Percentiles rank a stretch among this genome's conserved stretches.
These are phyloP conservation scores for Linnemannia hyalina DNA, from an alignment of 192 early-diverging fungal species.

Conservation along the genomic window DNA sequence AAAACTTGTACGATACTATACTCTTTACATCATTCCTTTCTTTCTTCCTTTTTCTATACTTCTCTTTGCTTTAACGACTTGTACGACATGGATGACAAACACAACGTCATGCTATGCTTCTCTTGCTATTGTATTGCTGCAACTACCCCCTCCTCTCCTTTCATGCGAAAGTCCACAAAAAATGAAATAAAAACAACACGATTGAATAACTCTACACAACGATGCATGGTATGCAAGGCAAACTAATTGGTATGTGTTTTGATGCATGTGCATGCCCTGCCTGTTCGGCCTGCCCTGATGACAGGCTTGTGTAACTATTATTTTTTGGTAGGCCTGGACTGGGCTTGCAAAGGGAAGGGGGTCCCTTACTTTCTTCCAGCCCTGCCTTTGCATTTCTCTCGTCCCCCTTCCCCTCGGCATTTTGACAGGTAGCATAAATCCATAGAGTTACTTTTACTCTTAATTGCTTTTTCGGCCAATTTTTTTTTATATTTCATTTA, in stretches of 20 bases:
- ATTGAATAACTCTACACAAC: not conserved
- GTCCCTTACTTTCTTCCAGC: not conserved
- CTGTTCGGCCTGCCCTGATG: too few species aligned
- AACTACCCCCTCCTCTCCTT: not conserved
- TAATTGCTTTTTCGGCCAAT: too few species aligned
- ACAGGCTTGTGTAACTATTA: too few species aligned
- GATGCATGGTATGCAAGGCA: not conserved
- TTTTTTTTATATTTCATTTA: too few species aligned
- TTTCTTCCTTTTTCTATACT: not conserved
- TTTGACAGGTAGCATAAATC: not conserved
- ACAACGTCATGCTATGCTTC: too few species aligned
- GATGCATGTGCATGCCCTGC: too few species aligned
- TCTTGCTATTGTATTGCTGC: too few species aligned
- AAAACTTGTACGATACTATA: not conserved
- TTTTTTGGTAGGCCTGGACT: too few species aligned
- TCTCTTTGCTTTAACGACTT: not conserved
- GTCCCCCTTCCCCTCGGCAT: not conserved
- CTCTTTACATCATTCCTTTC: not conserved
- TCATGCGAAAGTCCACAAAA: not conserved
- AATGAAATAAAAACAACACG: not conserved
- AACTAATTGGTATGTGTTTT: too few species aligned
- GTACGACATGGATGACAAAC: too few species aligned
- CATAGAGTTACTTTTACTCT: not conserved
- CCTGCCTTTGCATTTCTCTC: too few species aligned
- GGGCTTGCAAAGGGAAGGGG: not conserved